Conservation (phyloP, 495 filamentous ascomycete species). For the Neurospora sp. region DNA sequence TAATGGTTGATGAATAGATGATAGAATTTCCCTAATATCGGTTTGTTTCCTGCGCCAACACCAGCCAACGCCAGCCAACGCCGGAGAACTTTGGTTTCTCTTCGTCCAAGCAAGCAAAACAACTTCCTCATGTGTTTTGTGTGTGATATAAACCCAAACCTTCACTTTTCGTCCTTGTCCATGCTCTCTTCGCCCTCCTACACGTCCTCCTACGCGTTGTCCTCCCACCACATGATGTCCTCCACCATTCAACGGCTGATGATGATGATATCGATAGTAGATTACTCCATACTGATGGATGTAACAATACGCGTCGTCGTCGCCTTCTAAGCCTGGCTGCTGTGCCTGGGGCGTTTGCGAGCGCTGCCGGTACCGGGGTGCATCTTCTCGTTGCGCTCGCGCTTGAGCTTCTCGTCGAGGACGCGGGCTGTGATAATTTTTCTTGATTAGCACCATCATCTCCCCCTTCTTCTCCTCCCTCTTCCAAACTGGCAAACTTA, state of each 20-base stretch:
- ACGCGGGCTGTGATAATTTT: conserved; percentile 34
- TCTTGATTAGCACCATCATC: no score
- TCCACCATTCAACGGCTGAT: not conserved
- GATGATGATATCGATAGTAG: not conserved
- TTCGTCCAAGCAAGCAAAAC: not conserved
- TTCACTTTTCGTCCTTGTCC: not conserved
- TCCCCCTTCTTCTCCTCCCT: no score
- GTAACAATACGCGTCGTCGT: not conserved
- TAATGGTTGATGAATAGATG: not conserved
- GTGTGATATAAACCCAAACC: not conserved
- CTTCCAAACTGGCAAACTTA: no score
- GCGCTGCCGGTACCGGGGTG: conserved; percentile 35
- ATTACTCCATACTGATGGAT: not conserved
- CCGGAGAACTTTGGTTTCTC: not conserved
- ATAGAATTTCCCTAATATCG: not conserved
- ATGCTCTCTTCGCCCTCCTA: not conserved
- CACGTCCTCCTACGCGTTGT: not conserved
- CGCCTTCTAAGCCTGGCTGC: conserved; percentile 16
- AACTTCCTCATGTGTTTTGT: not conserved
- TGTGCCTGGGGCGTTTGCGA: conserved; percentile 41
- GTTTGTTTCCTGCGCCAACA: not conserved
- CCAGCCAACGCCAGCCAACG: not conserved
- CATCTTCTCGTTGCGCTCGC: conserved; percentile 43
- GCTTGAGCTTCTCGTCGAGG: conserved; percentile 50
- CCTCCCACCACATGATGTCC: not conserved